Evolutionary conservation across 768 basidiomycete genomes (phyloP).

Genomic region (Gelatoporia subvermispora): DNA sequence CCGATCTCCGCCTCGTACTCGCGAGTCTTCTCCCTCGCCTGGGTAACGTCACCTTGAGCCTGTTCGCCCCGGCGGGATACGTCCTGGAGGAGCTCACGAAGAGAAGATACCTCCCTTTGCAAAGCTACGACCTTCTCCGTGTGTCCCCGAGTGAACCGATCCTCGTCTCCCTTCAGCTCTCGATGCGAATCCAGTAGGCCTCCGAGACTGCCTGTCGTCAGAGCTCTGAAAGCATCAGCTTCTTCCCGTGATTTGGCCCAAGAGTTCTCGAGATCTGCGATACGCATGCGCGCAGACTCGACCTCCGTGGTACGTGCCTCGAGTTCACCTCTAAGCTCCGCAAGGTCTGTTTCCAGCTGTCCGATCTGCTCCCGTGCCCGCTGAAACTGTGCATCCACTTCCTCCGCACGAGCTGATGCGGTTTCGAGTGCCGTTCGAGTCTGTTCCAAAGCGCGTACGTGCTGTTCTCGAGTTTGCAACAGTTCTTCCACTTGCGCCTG

Average conservation of each 20-base stretch:
- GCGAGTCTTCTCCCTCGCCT: constrained; percentile 61
- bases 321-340: constrained; percentile 76
- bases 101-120: constrained; percentile 68
- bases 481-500: constrained; percentile 72
- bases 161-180: constrained; percentile 80
- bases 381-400: constrained; percentile 71
- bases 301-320: constrained; percentile 72
- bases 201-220: constrained; percentile 83
- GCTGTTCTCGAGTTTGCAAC: constrained; percentile 67
- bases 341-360: constrained; percentile 70
- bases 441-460: constrained; percentile 85
- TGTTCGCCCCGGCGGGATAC: constrained; percentile 68
- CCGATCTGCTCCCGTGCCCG: constrained; percentile 65
- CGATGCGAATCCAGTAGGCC: constrained; percentile 85
- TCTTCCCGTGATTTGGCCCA: constrained; percentile 93
- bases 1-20: constrained; percentile 64
- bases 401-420: constrained; percentile 70
- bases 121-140: constrained; percentile 78
- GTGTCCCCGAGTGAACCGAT: constrained; percentile 67
- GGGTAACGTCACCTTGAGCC: constrained; percentile 54
- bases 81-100: constrained; percentile 80
- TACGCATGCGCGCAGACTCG: constrained; percentile 57
- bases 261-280: constrained; percentile 81
- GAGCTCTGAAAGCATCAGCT: constrained; percentile 81
- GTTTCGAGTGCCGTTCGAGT: constrained; percentile 72